Conservation (phyloP, 768 basidiomycete genomes). For the Mrakia hoshinonis region DNA sequence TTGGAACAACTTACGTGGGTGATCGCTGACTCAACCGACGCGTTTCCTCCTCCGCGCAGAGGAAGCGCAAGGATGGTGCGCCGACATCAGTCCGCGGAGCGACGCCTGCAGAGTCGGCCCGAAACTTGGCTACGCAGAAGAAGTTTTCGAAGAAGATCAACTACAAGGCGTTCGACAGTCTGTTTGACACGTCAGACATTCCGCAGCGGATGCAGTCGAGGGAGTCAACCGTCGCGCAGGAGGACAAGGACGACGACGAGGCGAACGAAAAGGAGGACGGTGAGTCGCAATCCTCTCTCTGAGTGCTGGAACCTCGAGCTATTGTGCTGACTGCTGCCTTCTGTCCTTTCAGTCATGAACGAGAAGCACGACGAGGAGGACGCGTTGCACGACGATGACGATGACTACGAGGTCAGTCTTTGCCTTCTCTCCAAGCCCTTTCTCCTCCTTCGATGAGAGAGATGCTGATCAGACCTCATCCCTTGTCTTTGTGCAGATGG, state of each 20-base stretch:
- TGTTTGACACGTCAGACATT: conserved; percentile 46
- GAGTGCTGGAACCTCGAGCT: too few relatives aligned
- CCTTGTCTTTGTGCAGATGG: neutral
- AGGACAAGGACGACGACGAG: conserved; percentile 4
- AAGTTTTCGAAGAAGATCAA: conserved; percentile 85
- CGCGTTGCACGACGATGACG: neutral
- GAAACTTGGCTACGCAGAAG: conserved; percentile 71
- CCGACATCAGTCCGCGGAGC: conserved; percentile 53
- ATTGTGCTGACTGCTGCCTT: too few relatives aligned
- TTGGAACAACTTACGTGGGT: neutral
- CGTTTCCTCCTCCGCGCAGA: conserved; percentile 16
- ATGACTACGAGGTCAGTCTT: neutral
- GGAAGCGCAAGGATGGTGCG: conserved; percentile 52
- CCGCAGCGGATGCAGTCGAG: conserved; percentile 27
- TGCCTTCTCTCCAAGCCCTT: neutral
- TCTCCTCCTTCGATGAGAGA: neutral
- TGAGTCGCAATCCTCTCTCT: neutral
- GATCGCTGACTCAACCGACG: neutral
- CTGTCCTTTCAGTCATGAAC: neutral
- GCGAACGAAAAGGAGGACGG: neutral
- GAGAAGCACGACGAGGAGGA: conserved; percentile 17
- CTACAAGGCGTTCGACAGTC: conserved; percentile 74
- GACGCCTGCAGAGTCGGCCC: conserved; percentile 68
- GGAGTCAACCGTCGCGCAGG: neutral
- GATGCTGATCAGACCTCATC: neutral